These are phyloP conservation scores for Pleurotus ostreatus DNA, from an alignment of 768 basidiomycete genomes.

Conservation along the genomic window DNA sequence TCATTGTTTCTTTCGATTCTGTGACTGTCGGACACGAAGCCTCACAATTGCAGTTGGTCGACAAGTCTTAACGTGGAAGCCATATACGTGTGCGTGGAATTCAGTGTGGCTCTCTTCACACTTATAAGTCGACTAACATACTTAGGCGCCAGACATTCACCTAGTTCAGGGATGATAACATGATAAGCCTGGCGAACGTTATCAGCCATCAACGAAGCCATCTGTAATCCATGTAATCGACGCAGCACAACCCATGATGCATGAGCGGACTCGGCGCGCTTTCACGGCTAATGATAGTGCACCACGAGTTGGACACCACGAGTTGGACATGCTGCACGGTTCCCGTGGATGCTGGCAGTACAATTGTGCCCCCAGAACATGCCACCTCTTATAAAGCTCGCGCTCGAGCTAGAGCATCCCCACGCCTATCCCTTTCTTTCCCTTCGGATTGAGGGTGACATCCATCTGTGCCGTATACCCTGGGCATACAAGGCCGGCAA, in stretches of 20 bases:
- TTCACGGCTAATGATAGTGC: neutral
- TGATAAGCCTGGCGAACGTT: no score
- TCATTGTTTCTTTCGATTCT: no score
- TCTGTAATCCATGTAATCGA: neutral
- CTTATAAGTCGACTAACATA: no score
- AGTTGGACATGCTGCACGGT: slow-evolving; percentile 1
- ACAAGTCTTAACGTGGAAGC: no score
- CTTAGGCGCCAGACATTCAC: no score
- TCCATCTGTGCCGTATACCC: neutral
- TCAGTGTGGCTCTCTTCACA: no score
- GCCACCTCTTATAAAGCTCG: neutral
- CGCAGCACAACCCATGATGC: neutral
- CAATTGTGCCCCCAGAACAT: neutral
- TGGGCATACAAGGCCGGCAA: neutral
- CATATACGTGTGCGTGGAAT: no score
- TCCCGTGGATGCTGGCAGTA: neutral
- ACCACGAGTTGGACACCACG: slow-evolving; percentile 1
- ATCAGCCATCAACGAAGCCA: no score
- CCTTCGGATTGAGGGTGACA: slow-evolving; percentile 1
- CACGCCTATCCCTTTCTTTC: neutral
- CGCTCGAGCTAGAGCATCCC: neutral
- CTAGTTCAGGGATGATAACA: no score
- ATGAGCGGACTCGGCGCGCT: neutral
- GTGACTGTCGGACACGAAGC: no score
- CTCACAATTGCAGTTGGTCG: no score